phyloP scores from a whole-genome alignment of 129 eudicot genomes.

The Flaveria sonorensis region DNA sequence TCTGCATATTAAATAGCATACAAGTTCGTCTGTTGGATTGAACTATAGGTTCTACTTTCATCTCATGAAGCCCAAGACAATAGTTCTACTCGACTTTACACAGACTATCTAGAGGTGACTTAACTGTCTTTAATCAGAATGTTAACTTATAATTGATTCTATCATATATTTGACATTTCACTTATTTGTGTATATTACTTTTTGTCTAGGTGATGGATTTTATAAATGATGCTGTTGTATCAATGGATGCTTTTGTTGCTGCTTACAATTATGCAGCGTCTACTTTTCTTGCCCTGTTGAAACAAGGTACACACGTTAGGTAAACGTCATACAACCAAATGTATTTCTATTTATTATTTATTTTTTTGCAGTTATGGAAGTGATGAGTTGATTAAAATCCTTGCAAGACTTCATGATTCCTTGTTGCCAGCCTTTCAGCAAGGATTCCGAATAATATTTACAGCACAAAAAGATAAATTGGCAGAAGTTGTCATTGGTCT shows the following conservation, averaged over 20 bases:
- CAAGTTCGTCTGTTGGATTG: conserved; percentile 15
- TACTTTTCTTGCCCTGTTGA: conserved; percentile 75
- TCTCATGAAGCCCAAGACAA: conserved; percentile 52
- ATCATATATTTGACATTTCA: background rate
- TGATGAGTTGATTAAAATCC: conserved; percentile 69
- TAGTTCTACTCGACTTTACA: conserved; percentile 52
- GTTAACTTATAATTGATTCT: conserved; percentile 2
- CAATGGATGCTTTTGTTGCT: conserved; percentile 74
- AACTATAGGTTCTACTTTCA: conserved; percentile 65
- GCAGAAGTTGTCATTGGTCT: conserved; percentile 46
- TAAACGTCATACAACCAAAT: background rate
- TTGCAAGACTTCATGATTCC: conserved; percentile 79
- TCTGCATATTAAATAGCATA: conserved; percentile 7
- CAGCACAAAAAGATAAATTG: conserved; percentile 34
- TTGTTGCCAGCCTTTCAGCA: conserved; percentile 74
- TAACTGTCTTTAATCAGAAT: background rate
- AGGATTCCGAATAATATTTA: conserved; percentile 53
- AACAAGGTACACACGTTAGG: conserved; percentile 51
- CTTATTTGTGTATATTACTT: conserved; percentile 2
- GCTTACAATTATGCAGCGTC: conserved; percentile 81
- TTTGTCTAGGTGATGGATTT: conserved; percentile 83
- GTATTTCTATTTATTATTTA: conserved; percentile 2
- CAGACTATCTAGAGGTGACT: conserved; percentile 87
- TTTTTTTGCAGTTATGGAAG: conserved; percentile 65
- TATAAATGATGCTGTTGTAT: conserved; percentile 83